phyloP scores from a whole-genome alignment of 495 filamentous ascomycete genomes.

The Staphylotrichum longicolle region DNA sequence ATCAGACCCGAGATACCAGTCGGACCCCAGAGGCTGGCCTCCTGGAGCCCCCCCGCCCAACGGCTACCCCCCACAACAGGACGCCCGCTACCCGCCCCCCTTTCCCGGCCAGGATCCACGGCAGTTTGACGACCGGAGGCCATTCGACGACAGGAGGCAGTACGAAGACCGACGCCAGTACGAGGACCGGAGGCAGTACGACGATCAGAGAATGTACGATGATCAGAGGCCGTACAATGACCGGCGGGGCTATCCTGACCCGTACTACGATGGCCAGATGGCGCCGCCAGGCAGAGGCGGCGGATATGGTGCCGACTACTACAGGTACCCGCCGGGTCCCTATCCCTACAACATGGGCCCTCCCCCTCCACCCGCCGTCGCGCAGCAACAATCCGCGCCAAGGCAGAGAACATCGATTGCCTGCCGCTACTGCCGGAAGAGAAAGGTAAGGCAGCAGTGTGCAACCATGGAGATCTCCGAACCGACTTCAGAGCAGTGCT shows the following conservation, averaged over 20 bases:
- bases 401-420: slow-evolving; percentile 53
- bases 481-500: slow-evolving; percentile 3
- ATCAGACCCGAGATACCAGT: slow-evolving; percentile 24
- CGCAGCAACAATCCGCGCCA: slow-evolving; percentile 44
- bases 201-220: slow-evolving; percentile 16
- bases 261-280: slow-evolving; percentile 26
- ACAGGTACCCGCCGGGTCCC: slow-evolving; percentile 18
- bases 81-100: slow-evolving; percentile 22
- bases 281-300: slow-evolving; percentile 15
- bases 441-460: slow-evolving; percentile 41
- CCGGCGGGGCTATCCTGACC: slow-evolving; percentile 18
- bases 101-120: slow-evolving; percentile 24
- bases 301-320: slow-evolving; percentile 30
- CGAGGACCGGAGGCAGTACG: slow-evolving; percentile 24
- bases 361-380: slow-evolving; percentile 20
- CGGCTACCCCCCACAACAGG: slow-evolving; percentile 27
- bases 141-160: slow-evolving; percentile 13
- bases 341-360: slow-evolving; percentile 26
- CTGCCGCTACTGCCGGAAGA: slow-evolving; percentile 50
- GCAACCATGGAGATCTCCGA: neutral
- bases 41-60: slow-evolving; percentile 14
- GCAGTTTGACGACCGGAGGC: slow-evolving; percentile 14
- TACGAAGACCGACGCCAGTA: slow-evolving; percentile 24
- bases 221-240: slow-evolving; percentile 16
- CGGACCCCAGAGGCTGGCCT: slow-evolving; percentile 26